phyloP scores from a whole-genome alignment of 306 rosid species.

The Betula pendula region DNA sequence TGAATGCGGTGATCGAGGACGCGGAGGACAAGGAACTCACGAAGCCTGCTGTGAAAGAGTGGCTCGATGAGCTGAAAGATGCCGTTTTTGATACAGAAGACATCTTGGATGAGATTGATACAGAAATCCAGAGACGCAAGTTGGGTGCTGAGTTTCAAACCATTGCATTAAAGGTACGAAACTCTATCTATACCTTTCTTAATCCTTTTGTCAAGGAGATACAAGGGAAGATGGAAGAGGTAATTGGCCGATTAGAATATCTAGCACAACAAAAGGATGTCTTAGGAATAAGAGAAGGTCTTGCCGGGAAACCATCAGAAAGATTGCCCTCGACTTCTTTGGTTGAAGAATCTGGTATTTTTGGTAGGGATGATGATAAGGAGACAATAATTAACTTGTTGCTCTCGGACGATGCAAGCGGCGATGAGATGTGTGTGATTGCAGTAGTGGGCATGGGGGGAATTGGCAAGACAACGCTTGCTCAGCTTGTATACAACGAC shows the following conservation, averaged over 20 bases:
- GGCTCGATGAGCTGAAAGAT: constrained; percentile 23
- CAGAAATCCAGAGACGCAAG: background rate
- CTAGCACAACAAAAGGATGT: background rate
- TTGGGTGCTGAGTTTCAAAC: background rate
- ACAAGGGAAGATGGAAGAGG: background rate
- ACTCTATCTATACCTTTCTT: background rate
- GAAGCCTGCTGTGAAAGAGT: background rate
- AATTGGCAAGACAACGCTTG: constrained; percentile 14
- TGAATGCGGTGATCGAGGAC: constrained; percentile 10
- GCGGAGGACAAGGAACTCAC: constrained; percentile 29
- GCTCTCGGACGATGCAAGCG: background rate
- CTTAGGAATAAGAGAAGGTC: background rate
- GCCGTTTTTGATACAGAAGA: background rate
- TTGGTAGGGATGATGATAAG: constrained; percentile 25
- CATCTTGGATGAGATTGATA: constrained; percentile 1
- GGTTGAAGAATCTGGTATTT: background rate
- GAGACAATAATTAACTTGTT: background rate
- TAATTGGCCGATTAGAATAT: background rate
- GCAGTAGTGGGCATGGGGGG: constrained; percentile 26
- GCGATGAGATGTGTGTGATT: background rate
- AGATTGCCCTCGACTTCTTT: background rate
- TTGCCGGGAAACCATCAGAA: background rate
- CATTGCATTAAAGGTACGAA: background rate
- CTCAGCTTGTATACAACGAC: constrained; percentile 16
- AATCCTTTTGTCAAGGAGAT: background rate